These are phyloP conservation scores for Fusarium penzigii DNA, from an alignment of 2,329 filamentous ascomycete species.

Conservation along the genomic window DNA sequence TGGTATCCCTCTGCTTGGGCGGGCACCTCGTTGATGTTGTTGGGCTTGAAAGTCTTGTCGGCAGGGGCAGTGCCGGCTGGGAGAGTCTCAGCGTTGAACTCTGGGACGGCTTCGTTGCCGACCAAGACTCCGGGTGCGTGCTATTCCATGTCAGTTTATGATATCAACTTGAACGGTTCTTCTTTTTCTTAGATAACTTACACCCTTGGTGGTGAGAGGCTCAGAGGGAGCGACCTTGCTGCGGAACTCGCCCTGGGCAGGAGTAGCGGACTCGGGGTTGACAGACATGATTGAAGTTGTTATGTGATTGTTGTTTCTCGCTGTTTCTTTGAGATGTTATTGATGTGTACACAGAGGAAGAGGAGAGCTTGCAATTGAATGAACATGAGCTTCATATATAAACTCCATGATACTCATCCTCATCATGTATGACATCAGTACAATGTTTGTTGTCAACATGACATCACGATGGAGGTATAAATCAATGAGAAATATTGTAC, in stretches of 20 bases:
- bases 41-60: constrained; percentile 42
- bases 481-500: constrained; percentile 2
- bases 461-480: constrained; percentile 10
- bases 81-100: constrained; percentile 63
- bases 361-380: background rate
- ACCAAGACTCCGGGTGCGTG: constrained; percentile 64
- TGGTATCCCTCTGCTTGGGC: constrained; percentile 35
- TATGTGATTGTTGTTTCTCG: background rate
- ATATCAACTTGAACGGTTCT: too few relatives aligned
- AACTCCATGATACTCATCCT: background rate
- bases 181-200: constrained; percentile 39
- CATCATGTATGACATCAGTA: constrained; percentile 17
- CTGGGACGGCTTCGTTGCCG: constrained; percentile 59
- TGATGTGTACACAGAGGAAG: background rate
- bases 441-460: constrained; percentile 7
- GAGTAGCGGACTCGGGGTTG: constrained; percentile 54
- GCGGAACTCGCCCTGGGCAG: constrained; percentile 57
- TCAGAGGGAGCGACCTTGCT: constrained; percentile 50
- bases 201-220: constrained; percentile 55
- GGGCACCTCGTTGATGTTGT: constrained; percentile 36
- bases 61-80: constrained; percentile 64
- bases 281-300: constrained; percentile 41
- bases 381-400: background rate
- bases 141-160: constrained; percentile 39
- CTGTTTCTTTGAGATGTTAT: background rate